Conservation (phyloP, 116 monocot genomes). For the Papilionanthe hybrid region DNA sequence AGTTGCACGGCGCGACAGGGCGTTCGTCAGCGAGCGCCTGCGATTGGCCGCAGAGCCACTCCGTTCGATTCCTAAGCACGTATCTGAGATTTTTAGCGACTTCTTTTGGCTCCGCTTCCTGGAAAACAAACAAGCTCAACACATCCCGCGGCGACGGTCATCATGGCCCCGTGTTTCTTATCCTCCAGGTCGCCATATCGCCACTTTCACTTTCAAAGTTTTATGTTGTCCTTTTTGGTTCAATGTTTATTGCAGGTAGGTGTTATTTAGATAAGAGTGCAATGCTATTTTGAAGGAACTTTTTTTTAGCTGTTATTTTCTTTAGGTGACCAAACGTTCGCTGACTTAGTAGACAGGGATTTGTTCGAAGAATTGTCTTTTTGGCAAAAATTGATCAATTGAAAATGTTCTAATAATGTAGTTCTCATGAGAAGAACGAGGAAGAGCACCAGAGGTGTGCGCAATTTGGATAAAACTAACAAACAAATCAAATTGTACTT, state of each 20-base stretch:
- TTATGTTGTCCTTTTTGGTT: background rate
- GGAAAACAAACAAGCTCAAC: slow-evolving; percentile 25
- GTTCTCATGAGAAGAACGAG: too few species aligned
- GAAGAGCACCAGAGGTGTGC: too few species aligned
- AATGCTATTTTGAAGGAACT: background rate
- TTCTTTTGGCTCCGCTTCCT: slow-evolving; percentile 79
- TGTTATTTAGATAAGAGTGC: too few species aligned
- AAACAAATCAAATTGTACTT: too few species aligned
- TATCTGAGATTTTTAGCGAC: slow-evolving; percentile 33
- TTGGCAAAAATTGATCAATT: too few species aligned
- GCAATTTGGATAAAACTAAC: too few species aligned
- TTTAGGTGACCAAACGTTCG: too few species aligned
- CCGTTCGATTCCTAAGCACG: background rate
- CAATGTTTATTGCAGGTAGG: too few species aligned
- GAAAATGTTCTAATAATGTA: too few species aligned
- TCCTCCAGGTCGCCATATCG: slow-evolving; percentile 31
- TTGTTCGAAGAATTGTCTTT: too few species aligned
- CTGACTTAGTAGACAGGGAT: too few species aligned
- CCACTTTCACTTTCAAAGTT: background rate
- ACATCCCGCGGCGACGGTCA: background rate
- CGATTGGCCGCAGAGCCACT: slow-evolving; percentile 16
- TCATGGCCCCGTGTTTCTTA: slow-evolving; percentile 39
- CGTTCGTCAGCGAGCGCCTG: slow-evolving; percentile 30
- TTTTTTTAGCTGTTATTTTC: too few species aligned
- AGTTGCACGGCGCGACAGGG: slow-evolving; percentile 37